Percentiles rank a stretch among this genome's conserved stretches.
These are phyloP conservation scores for Eragrostis curvula DNA, from an alignment of 176 grass and related monocot species.

Conservation along the genomic window DNA sequence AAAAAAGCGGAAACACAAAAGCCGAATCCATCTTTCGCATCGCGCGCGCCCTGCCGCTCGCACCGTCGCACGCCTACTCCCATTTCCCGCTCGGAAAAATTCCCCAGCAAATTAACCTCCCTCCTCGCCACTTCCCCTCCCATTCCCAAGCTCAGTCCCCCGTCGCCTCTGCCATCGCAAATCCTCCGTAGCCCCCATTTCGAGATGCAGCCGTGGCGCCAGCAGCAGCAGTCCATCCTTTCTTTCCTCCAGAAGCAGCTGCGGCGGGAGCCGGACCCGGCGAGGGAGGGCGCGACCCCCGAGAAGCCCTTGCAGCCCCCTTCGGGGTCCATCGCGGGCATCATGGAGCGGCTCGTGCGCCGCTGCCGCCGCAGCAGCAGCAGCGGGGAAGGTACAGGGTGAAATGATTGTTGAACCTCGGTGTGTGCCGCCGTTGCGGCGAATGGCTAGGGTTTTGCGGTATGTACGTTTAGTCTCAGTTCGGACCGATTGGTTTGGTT, in stretches of 20 bases:
- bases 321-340: conserved; percentile 52
- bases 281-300: conserved; percentile 58
- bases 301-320: conserved; percentile 58
- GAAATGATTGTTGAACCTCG: background rate
- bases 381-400: conserved; percentile 33
- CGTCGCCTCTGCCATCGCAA: background rate
- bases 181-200: background rate
- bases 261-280: background rate
- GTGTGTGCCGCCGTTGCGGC: background rate
- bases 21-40: background rate
- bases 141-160: background rate
- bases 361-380: conserved; percentile 6
- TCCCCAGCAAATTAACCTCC: conserved; percentile 12
- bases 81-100: conserved; percentile 49
- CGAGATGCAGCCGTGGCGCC: conserved; percentile 50
- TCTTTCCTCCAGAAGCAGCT: conserved; percentile 70
- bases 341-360: conserved; percentile 68
- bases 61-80: background rate
- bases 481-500: background rate
- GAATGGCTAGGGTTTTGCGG: conserved; percentile 48
- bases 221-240: conserved; percentile 82
- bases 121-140: background rate
- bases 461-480: background rate
- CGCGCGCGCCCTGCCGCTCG: background rate
- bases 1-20: background rate